Base-by-base conservation (phyloP, 495 filamentous ascomycete species). In the Oidiodendron maius region DNA sequence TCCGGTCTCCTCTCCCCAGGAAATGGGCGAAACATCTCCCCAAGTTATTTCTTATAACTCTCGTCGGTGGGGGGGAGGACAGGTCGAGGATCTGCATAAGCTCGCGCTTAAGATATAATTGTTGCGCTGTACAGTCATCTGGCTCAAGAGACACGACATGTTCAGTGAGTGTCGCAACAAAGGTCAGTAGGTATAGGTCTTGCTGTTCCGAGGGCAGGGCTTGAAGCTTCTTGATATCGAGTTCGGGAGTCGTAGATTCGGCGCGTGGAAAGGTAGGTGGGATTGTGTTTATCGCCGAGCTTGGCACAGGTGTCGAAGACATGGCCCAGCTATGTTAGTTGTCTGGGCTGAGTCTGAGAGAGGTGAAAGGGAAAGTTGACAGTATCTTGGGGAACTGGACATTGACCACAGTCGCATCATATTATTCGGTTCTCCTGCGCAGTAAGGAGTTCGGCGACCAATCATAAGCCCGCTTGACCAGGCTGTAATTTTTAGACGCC, bases 171-270 rank as follows among this genome's bases (percentile, higher is more conserved):
- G 85, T 80, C 23, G 88, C 83, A 23, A 90, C 83, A 63, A 96
- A 96, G 35, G 83, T 94, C 44, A 97, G 72, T 49, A 99, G 77
- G 63, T 89, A 91, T 17, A 97, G 80, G 57, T 96, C 89, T 65
- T 97, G 94, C 61, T 99, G 91, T 70, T 97, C 93, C 24, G 89
- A 85, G 48, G 91, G 85, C 45, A 97, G 82, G 40, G 86, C 78
- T 66, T 95, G 84, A 41, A 99, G 81, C 68, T 93, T 95, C 43
- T 79, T 64, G 55, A 95, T 64, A 62, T 99, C 90, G 61, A 99
- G 83, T 71, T 93, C 59, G 11, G 59, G 59, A 20, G 41, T 61
- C 16, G 52, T 47, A 12, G 39, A n/a, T 26, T 54, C 52, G 20
- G 51, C 35, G 30, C 60, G 54, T 11, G 59, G 13, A 21, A 51